Evolutionary conservation across 768 basidiomycete species (phyloP).

Genomic region (Paxillus ammoniavirescens): DNA sequence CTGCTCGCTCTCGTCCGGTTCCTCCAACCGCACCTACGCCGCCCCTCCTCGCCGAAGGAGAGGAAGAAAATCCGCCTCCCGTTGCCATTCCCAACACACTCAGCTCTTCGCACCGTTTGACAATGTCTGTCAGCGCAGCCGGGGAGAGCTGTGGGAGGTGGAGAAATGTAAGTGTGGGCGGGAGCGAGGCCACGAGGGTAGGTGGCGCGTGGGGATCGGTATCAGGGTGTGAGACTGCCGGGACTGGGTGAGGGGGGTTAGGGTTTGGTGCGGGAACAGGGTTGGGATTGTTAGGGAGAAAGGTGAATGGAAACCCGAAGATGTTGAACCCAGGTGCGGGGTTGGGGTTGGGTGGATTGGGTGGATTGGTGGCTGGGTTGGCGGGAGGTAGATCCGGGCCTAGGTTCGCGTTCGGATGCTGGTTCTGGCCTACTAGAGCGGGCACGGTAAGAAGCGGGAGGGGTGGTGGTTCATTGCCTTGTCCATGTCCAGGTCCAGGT

Average conservation of each 20-base stretch:
- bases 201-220: slow-evolving; percentile 9
- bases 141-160: slow-evolving; percentile 24
- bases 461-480: slow-evolving; percentile 14
- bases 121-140: slow-evolving; percentile 16
- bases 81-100: slow-evolving; percentile 19
- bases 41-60: background rate
- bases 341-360: background rate
- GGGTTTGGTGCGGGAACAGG: slow-evolving; percentile 1
- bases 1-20: background rate
- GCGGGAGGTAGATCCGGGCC: background rate
- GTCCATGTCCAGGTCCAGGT: background rate
- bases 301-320: slow-evolving; percentile 7
- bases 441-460: slow-evolving; percentile 4
- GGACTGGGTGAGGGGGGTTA: background rate
- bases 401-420: background rate
- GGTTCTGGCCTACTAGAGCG: slow-evolving; percentile 2
- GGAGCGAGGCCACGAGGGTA: slow-evolving; percentile 32
- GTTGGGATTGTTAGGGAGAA: slow-evolving; percentile 2
- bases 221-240: slow-evolving; percentile 25
- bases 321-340: background rate
- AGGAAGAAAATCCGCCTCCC: slow-evolving; percentile 8
- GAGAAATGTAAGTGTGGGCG: slow-evolving; percentile 33
- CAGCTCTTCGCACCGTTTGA: slow-evolving; percentile 19
- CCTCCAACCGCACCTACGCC: background rate
- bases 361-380: background rate